Evolutionary conservation across 1,284 basidiomycete species (phyloP).

Genomic region (Takashimella koratensis): DNA sequence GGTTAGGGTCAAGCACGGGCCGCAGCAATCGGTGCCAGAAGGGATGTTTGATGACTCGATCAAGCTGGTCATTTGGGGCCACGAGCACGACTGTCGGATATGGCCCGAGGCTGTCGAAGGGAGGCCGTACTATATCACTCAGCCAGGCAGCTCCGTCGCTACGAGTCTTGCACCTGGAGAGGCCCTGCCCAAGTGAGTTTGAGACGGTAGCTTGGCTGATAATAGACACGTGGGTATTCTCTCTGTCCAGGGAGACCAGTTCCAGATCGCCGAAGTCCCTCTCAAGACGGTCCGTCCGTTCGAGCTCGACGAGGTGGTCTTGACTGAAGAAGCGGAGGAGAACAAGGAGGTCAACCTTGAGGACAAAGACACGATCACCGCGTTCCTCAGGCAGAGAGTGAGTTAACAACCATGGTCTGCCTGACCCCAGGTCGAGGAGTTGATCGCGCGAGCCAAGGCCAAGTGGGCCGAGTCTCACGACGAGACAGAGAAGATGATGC

Average conservation of each 20-base stretch:
- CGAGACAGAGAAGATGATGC: slow-evolving; percentile 59
- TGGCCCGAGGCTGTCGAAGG: slow-evolving; percentile 84
- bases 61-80: slow-evolving; percentile 94
- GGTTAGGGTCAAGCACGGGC: slow-evolving; percentile 81
- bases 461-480: slow-evolving; percentile 75
- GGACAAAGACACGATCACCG: slow-evolving; percentile 74
- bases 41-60: slow-evolving; percentile 95
- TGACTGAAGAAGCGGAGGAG: slow-evolving; percentile 67
- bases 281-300: slow-evolving; percentile 92
- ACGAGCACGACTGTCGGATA: slow-evolving; percentile 97
- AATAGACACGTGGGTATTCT: slow-evolving; percentile 80
- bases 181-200: slow-evolving; percentile 71
- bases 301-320: slow-evolving; percentile 76
- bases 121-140: slow-evolving; percentile 85
- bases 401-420: neutral
- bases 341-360: slow-evolving; percentile 65
- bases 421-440: slow-evolving; percentile 63
- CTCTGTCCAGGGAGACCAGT: slow-evolving; percentile 80
- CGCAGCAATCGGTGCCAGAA: slow-evolving; percentile 89
- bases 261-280: slow-evolving; percentile 76
- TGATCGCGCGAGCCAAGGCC: slow-evolving; percentile 71
- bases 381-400: slow-evolving; percentile 66
- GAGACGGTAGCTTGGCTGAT: slow-evolving; percentile 1
- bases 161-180: slow-evolving; percentile 91
- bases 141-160: slow-evolving; percentile 93